These are phyloP conservation scores for Talaromyces sp. DNA, from an alignment of 2,329 filamentous ascomycete species.

Conservation along the genomic window DNA sequence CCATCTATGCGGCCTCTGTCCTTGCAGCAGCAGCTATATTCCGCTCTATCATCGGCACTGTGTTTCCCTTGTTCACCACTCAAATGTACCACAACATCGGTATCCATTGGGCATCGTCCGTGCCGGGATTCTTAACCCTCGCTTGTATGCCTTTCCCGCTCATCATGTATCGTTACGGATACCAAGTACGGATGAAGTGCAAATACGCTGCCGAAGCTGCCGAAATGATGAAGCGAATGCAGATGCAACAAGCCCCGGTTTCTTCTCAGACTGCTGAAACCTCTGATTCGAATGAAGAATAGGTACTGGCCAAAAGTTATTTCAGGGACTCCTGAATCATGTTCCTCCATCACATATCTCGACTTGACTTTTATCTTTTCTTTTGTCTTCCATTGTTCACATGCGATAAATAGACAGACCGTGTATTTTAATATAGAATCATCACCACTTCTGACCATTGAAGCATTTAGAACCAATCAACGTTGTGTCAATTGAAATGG, in stretches of 20 bases:
- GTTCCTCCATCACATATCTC: background rate
- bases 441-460: background rate
- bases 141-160: constrained; percentile 39
- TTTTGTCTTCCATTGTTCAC: background rate
- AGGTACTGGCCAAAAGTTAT: background rate
- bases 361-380: background rate
- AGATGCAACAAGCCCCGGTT: constrained; percentile 2
- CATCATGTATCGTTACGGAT: constrained; percentile 40
- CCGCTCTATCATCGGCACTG: constrained; percentile 43
- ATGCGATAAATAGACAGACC: background rate
- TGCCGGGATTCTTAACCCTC: constrained; percentile 42
- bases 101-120: constrained; percentile 43
- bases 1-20: constrained; percentile 37
- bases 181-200: constrained; percentile 35
- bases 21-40: constrained; percentile 44
- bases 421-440: background rate
- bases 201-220: constrained; percentile 31
- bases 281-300: background rate
- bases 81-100: constrained; percentile 43
- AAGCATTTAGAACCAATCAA: background rate
- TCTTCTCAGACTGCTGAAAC: constrained; percentile 12
- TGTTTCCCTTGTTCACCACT: constrained; percentile 44
- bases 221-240: constrained; percentile 17
- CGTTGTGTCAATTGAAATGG: background rate
- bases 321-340: background rate